Percentiles rank a stretch among this genome's conserved stretches.
Conservation (phyloP, 2,329 filamentous ascomycete genomes). For the Lanzia echinophila region DNA sequence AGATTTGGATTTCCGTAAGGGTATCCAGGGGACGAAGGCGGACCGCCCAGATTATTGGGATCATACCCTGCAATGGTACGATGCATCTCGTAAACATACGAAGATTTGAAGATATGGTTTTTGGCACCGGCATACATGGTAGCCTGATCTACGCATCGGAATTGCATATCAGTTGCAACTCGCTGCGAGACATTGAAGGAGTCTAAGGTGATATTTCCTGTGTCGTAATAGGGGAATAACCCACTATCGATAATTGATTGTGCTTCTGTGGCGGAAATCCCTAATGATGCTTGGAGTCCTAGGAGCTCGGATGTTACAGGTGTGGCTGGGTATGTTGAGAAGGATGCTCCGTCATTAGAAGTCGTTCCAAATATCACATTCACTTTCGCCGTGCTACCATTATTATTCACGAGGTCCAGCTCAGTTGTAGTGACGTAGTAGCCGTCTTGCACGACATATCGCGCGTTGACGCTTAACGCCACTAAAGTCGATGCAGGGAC, state of each 20-base stretch:
- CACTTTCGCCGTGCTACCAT: conserved; percentile 41
- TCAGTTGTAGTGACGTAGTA: conserved; percentile 42
- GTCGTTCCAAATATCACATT: conserved; percentile 46
- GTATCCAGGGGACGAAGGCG: conserved; percentile 35
- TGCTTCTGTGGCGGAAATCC: conserved; percentile 39
- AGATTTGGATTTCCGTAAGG: conserved; percentile 42
- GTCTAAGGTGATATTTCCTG: conserved; percentile 46
- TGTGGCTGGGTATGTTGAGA: conserved; percentile 39
- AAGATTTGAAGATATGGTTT: conserved; percentile 37
- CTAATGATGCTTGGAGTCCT: conserved; percentile 39
- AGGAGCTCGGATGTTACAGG: conserved; percentile 36
- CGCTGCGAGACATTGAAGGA: conserved; percentile 48
- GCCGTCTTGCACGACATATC: conserved; percentile 49
- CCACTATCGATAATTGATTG: conserved; percentile 37
- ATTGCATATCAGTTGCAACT: conserved; percentile 46
- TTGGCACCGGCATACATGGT: conserved; percentile 41
- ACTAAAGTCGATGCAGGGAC: conserved; percentile 36
- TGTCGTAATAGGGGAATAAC: conserved; percentile 42
- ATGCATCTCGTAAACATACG: conserved; percentile 47
- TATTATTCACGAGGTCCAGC: conserved; percentile 38
- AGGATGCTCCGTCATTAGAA: conserved; percentile 45
- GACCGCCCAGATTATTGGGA: conserved; percentile 43
- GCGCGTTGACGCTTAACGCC: conserved; percentile 35
- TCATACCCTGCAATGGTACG: conserved; percentile 43
- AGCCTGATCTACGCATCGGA: conserved; percentile 49